These are phyloP conservation scores for Carex arenaria DNA, from an alignment of 202 grass and related monocot species.

Conservation along the genomic window DNA sequence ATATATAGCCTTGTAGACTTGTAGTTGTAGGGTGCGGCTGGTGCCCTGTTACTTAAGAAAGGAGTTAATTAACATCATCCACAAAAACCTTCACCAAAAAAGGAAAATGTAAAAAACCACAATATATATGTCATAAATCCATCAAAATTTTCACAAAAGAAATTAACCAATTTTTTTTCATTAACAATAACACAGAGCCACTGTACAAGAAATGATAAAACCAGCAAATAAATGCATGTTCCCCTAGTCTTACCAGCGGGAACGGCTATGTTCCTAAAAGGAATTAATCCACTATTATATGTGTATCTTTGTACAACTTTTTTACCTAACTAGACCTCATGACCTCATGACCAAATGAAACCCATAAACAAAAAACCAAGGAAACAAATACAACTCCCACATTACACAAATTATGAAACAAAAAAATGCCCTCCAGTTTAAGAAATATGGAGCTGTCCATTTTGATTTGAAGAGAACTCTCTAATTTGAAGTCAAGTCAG, in stretches of 20 bases:
- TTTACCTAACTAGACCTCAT: neutral
- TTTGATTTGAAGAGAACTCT: neutral
- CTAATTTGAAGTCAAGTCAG: neutral
- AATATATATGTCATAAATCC: neutral
- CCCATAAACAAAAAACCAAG: neutral
- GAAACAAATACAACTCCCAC: neutral
- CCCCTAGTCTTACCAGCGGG: neutral
- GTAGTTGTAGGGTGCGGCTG: too few species aligned
- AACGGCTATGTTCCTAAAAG: neutral
- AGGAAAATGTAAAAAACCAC: neutral
- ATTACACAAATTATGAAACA: neutral
- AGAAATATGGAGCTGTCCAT: neutral
- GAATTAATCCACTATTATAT: neutral
- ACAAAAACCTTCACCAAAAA: neutral
- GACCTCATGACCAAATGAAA: neutral
- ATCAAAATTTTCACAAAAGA: neutral
- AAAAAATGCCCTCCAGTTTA: neutral
- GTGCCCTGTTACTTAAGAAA: neutral
- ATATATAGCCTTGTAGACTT: too few species aligned
- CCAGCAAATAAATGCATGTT: neutral
- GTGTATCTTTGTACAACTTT: neutral
- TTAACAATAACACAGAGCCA: neutral
- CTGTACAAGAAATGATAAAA: slow-evolving; percentile 12
- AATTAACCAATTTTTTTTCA: neutral
- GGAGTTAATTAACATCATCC: neutral